A percentile compares a stretch with the other conserved stretches of the same genome.
Conservation (phyloP, 1,139 yeast genomes). For the Protomyces inouyei region DNA sequence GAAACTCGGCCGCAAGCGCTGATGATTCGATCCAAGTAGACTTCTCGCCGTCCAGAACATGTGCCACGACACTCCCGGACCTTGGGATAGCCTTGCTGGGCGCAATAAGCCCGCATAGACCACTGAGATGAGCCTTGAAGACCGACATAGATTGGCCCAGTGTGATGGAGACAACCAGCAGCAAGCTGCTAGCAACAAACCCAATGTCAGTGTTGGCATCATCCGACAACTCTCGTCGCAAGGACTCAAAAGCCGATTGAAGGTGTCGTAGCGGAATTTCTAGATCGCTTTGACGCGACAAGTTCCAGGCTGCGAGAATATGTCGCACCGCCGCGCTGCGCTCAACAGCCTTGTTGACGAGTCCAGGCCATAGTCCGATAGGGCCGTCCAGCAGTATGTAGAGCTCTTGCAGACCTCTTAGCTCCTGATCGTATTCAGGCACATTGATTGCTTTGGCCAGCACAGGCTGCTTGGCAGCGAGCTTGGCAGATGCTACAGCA, state of each 20-base stretch:
- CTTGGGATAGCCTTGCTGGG: constrained; percentile 1
- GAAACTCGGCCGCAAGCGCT: background rate
- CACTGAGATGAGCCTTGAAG: constrained; percentile 2
- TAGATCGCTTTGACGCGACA: background rate
- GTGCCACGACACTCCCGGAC: background rate
- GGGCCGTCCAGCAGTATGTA: background rate
- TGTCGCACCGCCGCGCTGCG: constrained; percentile 3
- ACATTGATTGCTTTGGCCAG: background rate
- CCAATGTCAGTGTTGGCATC: background rate
- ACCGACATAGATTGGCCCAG: background rate
- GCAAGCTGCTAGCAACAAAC: background rate
- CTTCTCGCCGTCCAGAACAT: background rate
- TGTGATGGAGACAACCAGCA: background rate
- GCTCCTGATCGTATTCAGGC: background rate
- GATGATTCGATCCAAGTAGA: background rate
- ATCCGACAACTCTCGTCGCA: background rate
- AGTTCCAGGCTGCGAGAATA: background rate
- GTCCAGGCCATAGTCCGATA: background rate
- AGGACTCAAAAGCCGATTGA: background rate
- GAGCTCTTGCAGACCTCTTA: background rate
- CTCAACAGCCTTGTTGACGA: background rate
- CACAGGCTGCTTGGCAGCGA: background rate
- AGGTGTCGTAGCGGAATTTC: background rate
- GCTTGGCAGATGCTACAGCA: background rate
- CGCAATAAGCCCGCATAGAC: background rate